These are phyloP conservation scores for Gamsiella multidivaricata DNA, from an alignment of 192 early-diverging fungal genomes.

Conservation along the genomic window DNA sequence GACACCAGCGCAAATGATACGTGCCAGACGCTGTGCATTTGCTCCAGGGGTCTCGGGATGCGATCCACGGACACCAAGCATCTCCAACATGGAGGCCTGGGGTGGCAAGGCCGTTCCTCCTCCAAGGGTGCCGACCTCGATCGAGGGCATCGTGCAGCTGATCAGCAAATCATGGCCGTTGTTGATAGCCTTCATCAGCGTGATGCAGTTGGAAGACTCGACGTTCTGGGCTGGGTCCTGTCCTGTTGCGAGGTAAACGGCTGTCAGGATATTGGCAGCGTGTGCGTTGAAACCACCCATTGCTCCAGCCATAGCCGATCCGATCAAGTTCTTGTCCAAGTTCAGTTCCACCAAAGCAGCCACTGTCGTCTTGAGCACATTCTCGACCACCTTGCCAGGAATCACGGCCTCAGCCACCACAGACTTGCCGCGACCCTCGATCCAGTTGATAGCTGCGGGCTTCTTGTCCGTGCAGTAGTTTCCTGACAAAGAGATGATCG, in stretches of 20 bases:
- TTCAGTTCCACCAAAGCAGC: slow-evolving; percentile 82
- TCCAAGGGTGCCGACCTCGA: slow-evolving; percentile 95
- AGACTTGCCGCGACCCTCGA: slow-evolving; percentile 95
- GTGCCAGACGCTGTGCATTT: slow-evolving; percentile 87
- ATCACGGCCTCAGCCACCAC: slow-evolving; percentile 89
- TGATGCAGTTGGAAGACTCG: slow-evolving; percentile 92
- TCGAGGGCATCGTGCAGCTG: slow-evolving; percentile 92
- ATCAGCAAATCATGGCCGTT: slow-evolving; percentile 83
- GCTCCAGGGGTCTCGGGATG: slow-evolving; percentile 80
- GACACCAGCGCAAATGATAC: slow-evolving; percentile 87
- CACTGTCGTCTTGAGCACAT: slow-evolving; percentile 90
- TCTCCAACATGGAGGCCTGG: slow-evolving; percentile 87
- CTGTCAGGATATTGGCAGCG: slow-evolving; percentile 93
- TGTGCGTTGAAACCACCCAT: slow-evolving; percentile 95
- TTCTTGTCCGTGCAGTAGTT: slow-evolving; percentile 99
- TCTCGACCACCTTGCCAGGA: slow-evolving; percentile 78
- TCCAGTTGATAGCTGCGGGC: slow-evolving; percentile 97
- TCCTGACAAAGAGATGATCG: slow-evolving; percentile 84
- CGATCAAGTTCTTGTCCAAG: slow-evolving; percentile 89
- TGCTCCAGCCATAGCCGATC: slow-evolving; percentile 93
- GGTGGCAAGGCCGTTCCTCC: slow-evolving; percentile 88
- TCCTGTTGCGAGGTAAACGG: slow-evolving; percentile 90
- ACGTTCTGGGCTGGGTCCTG: slow-evolving; percentile 98
- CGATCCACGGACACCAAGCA: slow-evolving; percentile 89
- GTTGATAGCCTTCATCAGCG: slow-evolving; percentile 91